phyloP scores from a whole-genome alignment of 306 rosid genomes.

The Alnus rubra region DNA sequence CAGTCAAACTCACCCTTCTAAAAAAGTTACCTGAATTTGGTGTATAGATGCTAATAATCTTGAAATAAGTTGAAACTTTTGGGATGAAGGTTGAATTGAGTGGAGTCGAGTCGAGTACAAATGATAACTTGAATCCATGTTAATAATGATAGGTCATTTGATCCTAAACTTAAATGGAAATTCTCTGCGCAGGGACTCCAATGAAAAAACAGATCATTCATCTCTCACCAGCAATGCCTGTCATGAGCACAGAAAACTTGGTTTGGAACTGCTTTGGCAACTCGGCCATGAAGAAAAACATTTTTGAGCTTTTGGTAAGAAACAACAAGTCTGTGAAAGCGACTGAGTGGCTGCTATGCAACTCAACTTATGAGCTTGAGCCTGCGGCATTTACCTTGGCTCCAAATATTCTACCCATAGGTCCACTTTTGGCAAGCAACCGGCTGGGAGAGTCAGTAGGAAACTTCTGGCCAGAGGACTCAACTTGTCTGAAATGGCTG shows the following conservation, averaged over 20 bases:
- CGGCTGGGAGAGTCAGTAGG: too few species aligned
- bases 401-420: slow-evolving; percentile 57
- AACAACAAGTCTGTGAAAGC: slow-evolving; percentile 36
- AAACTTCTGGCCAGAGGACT: slow-evolving; percentile 56
- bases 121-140: too few species aligned
- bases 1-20: too few species aligned
- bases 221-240: slow-evolving; percentile 53
- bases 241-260: slow-evolving; percentile 43
- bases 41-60: too few species aligned
- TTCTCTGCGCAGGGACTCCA: slow-evolving; percentile 42
- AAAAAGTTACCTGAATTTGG: too few species aligned
- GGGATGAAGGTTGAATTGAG: too few species aligned
- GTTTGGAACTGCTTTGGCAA: slow-evolving; percentile 58
- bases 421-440: slow-evolving; percentile 56
- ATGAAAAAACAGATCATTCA: slow-evolving; percentile 36
- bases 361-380: slow-evolving; percentile 60
- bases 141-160: too few species aligned
- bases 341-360: slow-evolving; percentile 64
- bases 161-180: slow-evolving; percentile 10
- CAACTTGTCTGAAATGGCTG: slow-evolving; percentile 57
- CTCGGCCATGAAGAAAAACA: slow-evolving; percentile 37
- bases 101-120: too few species aligned
- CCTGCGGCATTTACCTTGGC: slow-evolving; percentile 46
- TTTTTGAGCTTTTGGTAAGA: slow-evolving; percentile 50
- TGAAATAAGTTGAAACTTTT: too few species aligned